These are phyloP conservation scores for Ephemerocybe angulata DNA, from an alignment of 768 basidiomycete species.

Conservation along the genomic window DNA sequence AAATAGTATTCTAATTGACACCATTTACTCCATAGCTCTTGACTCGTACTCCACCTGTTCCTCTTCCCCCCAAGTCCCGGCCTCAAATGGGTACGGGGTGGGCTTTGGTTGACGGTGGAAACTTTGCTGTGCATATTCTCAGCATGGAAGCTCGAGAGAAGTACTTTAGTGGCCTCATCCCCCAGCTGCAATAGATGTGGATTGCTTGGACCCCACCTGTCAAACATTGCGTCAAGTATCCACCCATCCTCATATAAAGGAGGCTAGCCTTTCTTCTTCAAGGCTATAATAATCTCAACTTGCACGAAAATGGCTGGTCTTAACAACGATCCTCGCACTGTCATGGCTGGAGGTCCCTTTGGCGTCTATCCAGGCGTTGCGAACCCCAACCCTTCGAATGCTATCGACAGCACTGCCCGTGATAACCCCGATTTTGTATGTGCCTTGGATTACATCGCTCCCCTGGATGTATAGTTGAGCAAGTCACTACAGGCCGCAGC, in stretches of 20 bases:
- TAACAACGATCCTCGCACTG: background rate
- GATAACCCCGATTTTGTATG: constrained; percentile 42
- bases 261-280: no score
- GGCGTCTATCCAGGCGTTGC: constrained; percentile 33
- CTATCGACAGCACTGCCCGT: constrained; percentile 28
- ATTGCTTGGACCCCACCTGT: background rate
- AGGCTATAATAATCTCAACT: no score
- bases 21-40: constrained; percentile 55
- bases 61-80: constrained; percentile 61
- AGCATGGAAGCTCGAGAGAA: constrained; percentile 62
- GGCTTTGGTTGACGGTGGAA: constrained; percentile 81
- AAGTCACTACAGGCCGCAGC: no score
- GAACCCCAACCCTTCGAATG: constrained; percentile 40
- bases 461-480: no score
- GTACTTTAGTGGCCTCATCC: constrained; percentile 47
- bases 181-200: background rate
- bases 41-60: constrained; percentile 51
- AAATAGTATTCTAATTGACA: constrained; percentile 3
- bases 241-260: background rate
- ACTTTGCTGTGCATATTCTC: constrained; percentile 76
- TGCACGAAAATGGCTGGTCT: no score
- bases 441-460: constrained; percentile 27
- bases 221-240: background rate
- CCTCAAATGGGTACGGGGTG: constrained; percentile 64
- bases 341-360: background rate